Evolutionary conservation across 768 basidiomycete species (phyloP).

Genomic region (Leucosporidium scottii): DNA sequence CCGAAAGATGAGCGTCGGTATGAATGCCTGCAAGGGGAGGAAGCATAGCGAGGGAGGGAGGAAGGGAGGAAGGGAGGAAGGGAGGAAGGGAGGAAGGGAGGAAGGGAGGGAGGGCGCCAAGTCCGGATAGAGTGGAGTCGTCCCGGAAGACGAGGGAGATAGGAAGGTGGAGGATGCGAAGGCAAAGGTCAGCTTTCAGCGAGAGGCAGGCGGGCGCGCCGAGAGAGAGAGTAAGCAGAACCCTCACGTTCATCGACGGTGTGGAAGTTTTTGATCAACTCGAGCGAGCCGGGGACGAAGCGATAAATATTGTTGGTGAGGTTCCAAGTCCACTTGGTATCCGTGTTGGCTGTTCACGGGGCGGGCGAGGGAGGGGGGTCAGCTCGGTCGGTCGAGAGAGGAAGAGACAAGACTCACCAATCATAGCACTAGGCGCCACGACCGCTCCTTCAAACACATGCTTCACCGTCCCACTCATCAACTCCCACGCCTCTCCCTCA

Average conservation of each 20-base stretch:
- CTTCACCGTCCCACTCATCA: constrained; percentile 16
- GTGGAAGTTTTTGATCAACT: constrained; percentile 36
- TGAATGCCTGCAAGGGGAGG: constrained; percentile 27
- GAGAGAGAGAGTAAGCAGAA: background rate
- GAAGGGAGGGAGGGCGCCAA: too few relatives aligned
- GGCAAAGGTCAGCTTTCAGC: too few relatives aligned
- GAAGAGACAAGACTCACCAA: constrained; percentile 1
- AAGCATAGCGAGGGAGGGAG: background rate
- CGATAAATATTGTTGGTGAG: constrained; percentile 42
- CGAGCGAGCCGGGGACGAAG: constrained; percentile 38
- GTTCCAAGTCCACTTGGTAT: constrained; percentile 38
- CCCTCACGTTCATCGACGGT: constrained; percentile 44
- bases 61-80: too few relatives aligned
- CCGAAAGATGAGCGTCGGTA: constrained; percentile 41
- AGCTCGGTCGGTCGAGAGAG: background rate
- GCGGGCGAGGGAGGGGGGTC: too few relatives aligned
- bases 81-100: too few relatives aligned
- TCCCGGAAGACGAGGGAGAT: too few relatives aligned
- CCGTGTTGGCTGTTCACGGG: constrained; percentile 18
- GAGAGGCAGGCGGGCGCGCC: too few relatives aligned
- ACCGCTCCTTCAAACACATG: constrained; percentile 16
- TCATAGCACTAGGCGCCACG: constrained; percentile 18
- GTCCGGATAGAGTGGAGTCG: too few relatives aligned
- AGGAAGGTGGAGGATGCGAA: too few relatives aligned
- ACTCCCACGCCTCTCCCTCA: constrained; percentile 10